Evolutionary conservation across 768 basidiomycete genomes (phyloP), one percentile per base, ranked within the genome.

Genomic region (Lactifluus subvellereus): DNA sequence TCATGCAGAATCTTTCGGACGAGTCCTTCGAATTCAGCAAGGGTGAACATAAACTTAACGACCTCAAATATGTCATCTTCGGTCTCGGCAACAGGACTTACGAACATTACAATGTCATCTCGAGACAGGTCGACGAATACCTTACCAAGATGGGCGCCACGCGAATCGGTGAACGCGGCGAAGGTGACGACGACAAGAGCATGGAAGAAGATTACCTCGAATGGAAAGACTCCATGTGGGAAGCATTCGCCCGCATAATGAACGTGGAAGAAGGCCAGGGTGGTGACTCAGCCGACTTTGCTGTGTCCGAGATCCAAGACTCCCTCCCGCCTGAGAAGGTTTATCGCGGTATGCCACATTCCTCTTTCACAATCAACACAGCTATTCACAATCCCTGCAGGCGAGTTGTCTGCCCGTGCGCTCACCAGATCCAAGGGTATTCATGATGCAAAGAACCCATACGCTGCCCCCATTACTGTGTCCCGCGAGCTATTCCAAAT

Each of bases 151-250:
- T 94, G 79, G 96, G 94, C 33, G 97, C 84, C 22, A 73, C 78
- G 58, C 85, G 93, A 57, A 89, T 98, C 40, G 94, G 94, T 48
- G 87, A 88, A 72, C 81, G 88, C 43, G 96, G 96, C 10, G 95
- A 98, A 75, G 96, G 96, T 66, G 97, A 99, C 71, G 96, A 99
- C 71, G 97, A 99, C 76, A 97, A 97, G 80, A 94, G 90, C 72
- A 98, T 99, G 95, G 96, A 99, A 74, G 96, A 99, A 77, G 96
- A 99, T 74, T 99, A 98, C 73, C 84, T 99, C 13, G 94, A 92
- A 70, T 99, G 96, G 96, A 99, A 98, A 75, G 96, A 99, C 71
- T 82, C 81, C 68, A 95, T 98, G 94, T 98, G 94, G 91, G 87
- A 89, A 18, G 85, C 86, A 5, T 91, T 98, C 64, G 81, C 94